phyloP scores from a whole-genome alignment of 352 stramenopile species.

The Phytopythium ostracodes region DNA sequence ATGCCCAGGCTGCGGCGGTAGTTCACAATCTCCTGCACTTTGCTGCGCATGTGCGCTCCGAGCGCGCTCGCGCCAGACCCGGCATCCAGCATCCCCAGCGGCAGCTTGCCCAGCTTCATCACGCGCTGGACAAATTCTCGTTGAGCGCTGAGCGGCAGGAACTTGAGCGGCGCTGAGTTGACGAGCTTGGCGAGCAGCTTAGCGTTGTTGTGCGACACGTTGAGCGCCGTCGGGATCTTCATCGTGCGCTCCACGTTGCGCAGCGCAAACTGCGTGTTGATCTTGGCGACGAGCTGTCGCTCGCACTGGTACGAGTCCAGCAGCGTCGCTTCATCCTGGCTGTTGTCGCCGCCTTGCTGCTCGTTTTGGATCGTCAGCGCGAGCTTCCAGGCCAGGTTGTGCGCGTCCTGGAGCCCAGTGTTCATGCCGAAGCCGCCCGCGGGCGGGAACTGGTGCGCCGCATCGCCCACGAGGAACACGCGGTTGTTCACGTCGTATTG shows the following conservation, averaged over 20 bases:
- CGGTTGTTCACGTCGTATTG: slow-evolving; percentile 64
- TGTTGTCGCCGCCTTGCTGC: not conserved
- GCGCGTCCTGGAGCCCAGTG: slow-evolving; percentile 88
- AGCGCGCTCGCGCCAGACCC: slow-evolving; percentile 31
- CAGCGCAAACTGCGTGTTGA: slow-evolving; percentile 79
- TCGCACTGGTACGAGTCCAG: slow-evolving; percentile 83
- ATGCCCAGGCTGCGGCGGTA: slow-evolving; percentile 60
- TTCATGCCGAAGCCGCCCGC: slow-evolving; percentile 93
- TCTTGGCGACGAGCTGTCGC: slow-evolving; percentile 64
- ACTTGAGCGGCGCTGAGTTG: slow-evolving; percentile 62
- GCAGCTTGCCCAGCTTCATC: slow-evolving; percentile 67
- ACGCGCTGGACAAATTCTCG: slow-evolving; percentile 59
- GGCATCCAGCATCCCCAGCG: slow-evolving; percentile 49
- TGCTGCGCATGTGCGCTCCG: slow-evolving; percentile 48
- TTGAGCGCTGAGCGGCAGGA: slow-evolving; percentile 45
- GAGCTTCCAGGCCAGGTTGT: slow-evolving; percentile 93
- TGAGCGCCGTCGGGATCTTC: slow-evolving; percentile 73
- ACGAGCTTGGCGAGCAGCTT: slow-evolving; percentile 50
- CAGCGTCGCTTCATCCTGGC: slow-evolving; percentile 20
- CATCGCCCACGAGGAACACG: slow-evolving; percentile 90
- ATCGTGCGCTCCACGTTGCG: slow-evolving; percentile 86
- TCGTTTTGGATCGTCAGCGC: slow-evolving; percentile 52
- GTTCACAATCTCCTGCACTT: slow-evolving; percentile 57
- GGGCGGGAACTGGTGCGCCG: slow-evolving; percentile 91
- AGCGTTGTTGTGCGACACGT: slow-evolving; percentile 79